Evolutionary conservation across 2,329 filamentous ascomycete species (phyloP), one percentile per base, ranked within the genome.

Genomic region (Aspergillus fructus): DNA sequence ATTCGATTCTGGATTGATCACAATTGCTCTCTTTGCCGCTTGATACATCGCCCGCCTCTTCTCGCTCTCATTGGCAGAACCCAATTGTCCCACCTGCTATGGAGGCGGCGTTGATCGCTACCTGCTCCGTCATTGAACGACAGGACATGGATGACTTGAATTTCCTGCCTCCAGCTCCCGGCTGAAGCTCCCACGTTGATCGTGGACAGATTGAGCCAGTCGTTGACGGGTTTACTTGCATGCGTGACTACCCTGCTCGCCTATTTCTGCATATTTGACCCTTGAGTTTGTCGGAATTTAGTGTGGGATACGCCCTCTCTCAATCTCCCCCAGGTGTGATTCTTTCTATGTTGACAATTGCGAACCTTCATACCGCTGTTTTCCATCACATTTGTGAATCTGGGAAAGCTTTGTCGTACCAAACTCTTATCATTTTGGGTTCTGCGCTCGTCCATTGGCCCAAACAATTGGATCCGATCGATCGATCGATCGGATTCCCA

Each of bases 401-500:
- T 12, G 37, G 17, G 45, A 33, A 30, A 49, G n/a, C 21, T 40
- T 48, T 41, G 23, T 34, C n/a, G n/a, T 43, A 41, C 45, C 34
- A 24, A 24, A 15, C 27, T 40, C 42, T 23, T 15, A 6, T 24
- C n/a, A 30, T 40, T 27, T 41, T 21, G 21, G 39, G 40, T 45
- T 41, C 23, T 59, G 47, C 48, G 24, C 42, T 34, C 41, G 17
- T 57, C 53, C 37, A 65, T 65, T 65, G 63, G 63, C 43, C 47
- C 53, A 37, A 12, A 12, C 17, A 40, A 39, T 37, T 37, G 23
- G 50, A 58, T 60, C 49, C 23, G 58, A 62, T 62, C 64, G 64
- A 65, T 62, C 64, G 64, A 65, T 65, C 62, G 62, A 55, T 42
- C 50, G 56, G 52, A 49, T 47, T 41, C 49, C 34, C 19, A 51